Evolutionary conservation across 202 grass and related monocot species (phyloP).

Genomic region (Cymbopogon flexuosus): DNA sequence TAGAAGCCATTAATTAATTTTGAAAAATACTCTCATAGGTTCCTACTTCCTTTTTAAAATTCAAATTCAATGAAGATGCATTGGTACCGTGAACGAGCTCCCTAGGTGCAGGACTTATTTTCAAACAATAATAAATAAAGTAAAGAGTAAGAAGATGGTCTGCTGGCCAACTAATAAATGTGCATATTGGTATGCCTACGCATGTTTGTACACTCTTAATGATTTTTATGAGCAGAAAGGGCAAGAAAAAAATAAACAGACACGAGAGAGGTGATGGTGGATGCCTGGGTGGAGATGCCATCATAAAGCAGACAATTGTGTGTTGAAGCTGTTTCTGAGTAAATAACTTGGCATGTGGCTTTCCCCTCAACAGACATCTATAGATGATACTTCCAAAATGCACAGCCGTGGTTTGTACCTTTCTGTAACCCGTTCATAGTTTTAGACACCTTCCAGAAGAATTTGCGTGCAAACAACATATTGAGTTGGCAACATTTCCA

Average conservation of each 20-base stretch:
- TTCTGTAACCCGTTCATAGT: neutral
- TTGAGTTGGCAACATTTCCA: constrained; percentile 7
- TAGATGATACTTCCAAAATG: constrained; percentile 9
- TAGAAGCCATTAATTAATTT: neutral
- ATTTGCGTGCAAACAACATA: neutral
- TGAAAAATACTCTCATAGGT: neutral
- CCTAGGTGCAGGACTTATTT: neutral
- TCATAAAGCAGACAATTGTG: neutral
- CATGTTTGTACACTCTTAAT: neutral
- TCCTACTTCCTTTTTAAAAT: neutral
- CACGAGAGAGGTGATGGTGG: neutral
- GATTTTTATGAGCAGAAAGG: neutral
- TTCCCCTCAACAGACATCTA: neutral
- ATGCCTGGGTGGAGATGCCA: neutral
- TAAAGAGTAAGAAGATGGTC: neutral
- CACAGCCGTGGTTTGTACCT: neutral
- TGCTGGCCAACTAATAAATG: neutral
- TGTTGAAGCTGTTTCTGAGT: neutral
- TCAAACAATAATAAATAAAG: neutral
- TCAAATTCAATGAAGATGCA: constrained; percentile 1
- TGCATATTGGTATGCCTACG: neutral
- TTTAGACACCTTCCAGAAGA: constrained; percentile 4
- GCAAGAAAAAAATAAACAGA: neutral
- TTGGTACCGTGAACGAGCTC: neutral
- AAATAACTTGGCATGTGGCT: neutral